These are phyloP conservation scores for Immersiella caudata DNA, from an alignment of 495 filamentous ascomycete genomes.

Conservation along the genomic window DNA sequence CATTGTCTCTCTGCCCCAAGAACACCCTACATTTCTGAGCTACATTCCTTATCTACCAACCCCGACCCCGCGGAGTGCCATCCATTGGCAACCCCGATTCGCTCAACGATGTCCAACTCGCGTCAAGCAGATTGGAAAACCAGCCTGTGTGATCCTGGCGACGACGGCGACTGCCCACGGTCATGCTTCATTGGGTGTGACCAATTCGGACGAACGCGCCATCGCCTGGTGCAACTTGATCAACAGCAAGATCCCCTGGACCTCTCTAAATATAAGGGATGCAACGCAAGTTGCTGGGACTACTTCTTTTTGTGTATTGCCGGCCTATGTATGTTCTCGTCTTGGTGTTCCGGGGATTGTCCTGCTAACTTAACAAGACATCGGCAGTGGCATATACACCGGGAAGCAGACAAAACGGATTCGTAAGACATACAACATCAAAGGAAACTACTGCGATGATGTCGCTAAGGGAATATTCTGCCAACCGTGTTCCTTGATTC, in stretches of 20 bases:
- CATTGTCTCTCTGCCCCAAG: background rate
- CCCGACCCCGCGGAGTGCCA: no score
- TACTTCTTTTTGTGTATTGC: slow-evolving; percentile 26
- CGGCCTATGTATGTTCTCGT: slow-evolving; percentile 24
- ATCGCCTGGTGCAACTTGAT: slow-evolving; percentile 27
- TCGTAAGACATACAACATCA: slow-evolving; percentile 32
- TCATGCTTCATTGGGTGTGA: slow-evolving; percentile 31
- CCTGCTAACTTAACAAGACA: slow-evolving; percentile 9
- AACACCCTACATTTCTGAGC: slow-evolving; percentile 1
- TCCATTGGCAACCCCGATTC: background rate
- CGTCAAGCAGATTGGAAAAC: slow-evolving; percentile 25
- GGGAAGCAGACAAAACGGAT: slow-evolving; percentile 26
- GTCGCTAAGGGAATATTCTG: slow-evolving; percentile 33
- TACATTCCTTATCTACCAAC: background rate
- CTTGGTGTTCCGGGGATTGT: background rate
- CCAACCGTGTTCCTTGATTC: slow-evolving; percentile 35
- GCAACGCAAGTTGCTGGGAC: slow-evolving; percentile 28
- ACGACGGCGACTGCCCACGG: slow-evolving; percentile 25
- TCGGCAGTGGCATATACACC: slow-evolving; percentile 36
- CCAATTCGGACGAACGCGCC: slow-evolving; percentile 29
- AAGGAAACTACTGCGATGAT: slow-evolving; percentile 27
- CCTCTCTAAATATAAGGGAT: slow-evolving; percentile 26
- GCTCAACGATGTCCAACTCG: background rate
- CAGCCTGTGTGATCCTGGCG: slow-evolving; percentile 27
- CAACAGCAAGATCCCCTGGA: slow-evolving; percentile 25